phyloP scores from a whole-genome alignment of 345 rosid genomes.

The Dimocarpus longan region DNA sequence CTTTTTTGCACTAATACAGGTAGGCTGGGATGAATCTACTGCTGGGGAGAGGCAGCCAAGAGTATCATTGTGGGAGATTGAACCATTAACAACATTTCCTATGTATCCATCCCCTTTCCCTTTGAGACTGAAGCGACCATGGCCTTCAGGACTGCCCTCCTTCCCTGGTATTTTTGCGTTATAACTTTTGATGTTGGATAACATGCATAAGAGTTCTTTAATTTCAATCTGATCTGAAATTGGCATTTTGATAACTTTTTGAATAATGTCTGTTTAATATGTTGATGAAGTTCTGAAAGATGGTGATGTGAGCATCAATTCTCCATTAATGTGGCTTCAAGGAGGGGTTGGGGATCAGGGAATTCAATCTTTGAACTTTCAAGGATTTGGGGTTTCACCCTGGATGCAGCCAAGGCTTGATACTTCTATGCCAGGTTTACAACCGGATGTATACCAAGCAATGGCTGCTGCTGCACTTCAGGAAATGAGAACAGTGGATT shows the following conservation, averaged over 20 bases:
- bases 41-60: constrained; percentile 63
- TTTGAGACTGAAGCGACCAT: constrained; percentile 47
- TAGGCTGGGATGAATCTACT: constrained; percentile 61
- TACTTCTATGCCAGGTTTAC: constrained; percentile 39
- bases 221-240: not conserved
- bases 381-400: constrained; percentile 44
- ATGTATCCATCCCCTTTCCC: constrained; percentile 56
- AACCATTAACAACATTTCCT: constrained; percentile 52
- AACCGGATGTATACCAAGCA: constrained; percentile 48
- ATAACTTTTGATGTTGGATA: not conserved
- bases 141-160: constrained; percentile 49
- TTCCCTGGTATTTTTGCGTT: constrained; percentile 35
- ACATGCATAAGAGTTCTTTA: not conserved
- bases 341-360: constrained; percentile 50
- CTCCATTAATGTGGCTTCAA: constrained; percentile 52
- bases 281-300: constrained; percentile 31
- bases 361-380: constrained; percentile 44
- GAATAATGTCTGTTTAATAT: not conserved
- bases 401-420: constrained; percentile 50
- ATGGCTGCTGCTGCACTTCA: constrained; percentile 56
- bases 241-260: not conserved
- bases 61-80: constrained; percentile 59
- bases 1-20: constrained; percentile 30
- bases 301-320: constrained; percentile 38
- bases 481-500: constrained; percentile 45